A percentile compares a stretch with the other conserved stretches of the same genome.
Conservation (phyloP, 129 eudicot species). For the Logfia minima region DNA sequence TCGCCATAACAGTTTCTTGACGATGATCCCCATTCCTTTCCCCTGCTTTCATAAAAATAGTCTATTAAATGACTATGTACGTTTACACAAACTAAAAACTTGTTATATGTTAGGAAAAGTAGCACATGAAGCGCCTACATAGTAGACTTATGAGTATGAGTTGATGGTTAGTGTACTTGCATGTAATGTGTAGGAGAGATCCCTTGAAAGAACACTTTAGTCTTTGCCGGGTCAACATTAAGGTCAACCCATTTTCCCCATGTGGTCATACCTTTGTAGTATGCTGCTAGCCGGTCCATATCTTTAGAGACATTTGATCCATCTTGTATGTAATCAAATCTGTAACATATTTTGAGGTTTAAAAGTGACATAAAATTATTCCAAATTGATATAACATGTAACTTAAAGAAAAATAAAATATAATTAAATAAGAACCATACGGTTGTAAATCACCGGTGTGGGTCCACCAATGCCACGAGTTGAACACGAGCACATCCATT, state of each 20-base stretch:
- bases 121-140: too few species aligned
- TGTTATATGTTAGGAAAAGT: neutral
- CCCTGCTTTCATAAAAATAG: constrained; percentile 34
- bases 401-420: too few species aligned
- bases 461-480: constrained; percentile 94
- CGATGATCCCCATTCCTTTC: constrained; percentile 57
- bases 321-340: constrained; percentile 82
- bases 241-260: constrained; percentile 85
- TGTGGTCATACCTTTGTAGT: constrained; percentile 70
- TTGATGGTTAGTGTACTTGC: constrained; percentile 37
- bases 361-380: neutral
- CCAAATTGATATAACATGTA: too few species aligned
- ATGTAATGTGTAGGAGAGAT: constrained; percentile 82
- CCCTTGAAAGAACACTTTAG: constrained; percentile 85
- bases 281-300: constrained; percentile 79
- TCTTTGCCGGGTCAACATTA: constrained; percentile 58
- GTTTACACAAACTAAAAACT: neutral
- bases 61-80: neutral
- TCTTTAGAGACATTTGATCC: constrained; percentile 61
- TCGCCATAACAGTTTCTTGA: constrained; percentile 54
- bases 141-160: too few species aligned
- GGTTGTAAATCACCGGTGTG: constrained; percentile 65
- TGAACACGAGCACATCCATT: constrained; percentile 78
- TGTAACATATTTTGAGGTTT: constrained; percentile 9
- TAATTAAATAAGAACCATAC: constrained; percentile 29